phyloP scores from a whole-genome alignment of 2,329 filamentous ascomycete species.

The Calonectria honghensis region DNA sequence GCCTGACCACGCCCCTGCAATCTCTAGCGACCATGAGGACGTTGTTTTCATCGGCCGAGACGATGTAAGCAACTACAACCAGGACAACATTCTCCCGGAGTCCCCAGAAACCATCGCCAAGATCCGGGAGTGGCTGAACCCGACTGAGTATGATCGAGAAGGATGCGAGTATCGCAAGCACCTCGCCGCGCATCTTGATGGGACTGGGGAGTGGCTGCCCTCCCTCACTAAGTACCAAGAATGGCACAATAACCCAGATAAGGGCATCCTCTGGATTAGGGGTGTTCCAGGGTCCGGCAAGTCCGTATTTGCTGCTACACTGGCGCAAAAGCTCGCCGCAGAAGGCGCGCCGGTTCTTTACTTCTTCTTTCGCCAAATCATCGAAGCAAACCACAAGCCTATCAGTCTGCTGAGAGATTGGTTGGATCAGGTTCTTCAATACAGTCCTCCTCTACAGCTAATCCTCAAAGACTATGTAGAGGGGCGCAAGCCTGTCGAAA shows the following conservation, averaged over 20 bases:
- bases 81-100: slow-evolving; percentile 2
- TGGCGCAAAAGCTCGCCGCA: slow-evolving; percentile 43
- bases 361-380: slow-evolving; percentile 62
- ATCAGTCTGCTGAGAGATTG: slow-evolving; percentile 57
- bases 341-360: slow-evolving; percentile 54
- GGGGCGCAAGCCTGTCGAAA: not conserved
- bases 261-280: slow-evolving; percentile 25
- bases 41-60: slow-evolving; percentile 38
- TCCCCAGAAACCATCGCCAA: not conserved
- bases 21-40: slow-evolving; percentile 38
- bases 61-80: slow-evolving; percentile 26
- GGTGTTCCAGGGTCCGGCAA: slow-evolving; percentile 62
- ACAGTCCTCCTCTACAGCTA: slow-evolving; percentile 55
- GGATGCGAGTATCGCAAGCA: slow-evolving; percentile 53
- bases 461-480: slow-evolving; percentile 45
- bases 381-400: slow-evolving; percentile 58
- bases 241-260: slow-evolving; percentile 46
- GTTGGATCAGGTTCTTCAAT: slow-evolving; percentile 56
- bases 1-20: not conserved
- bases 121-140: slow-evolving; percentile 55
- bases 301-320: slow-evolving; percentile 55
- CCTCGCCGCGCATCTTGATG: slow-evolving; percentile 42
- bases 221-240: slow-evolving; percentile 33
- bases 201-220: slow-evolving; percentile 44
- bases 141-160: slow-evolving; percentile 51